Conservation (phyloP, 2,329 filamentous ascomycete genomes). For the Pochonia chlamydosporia region DNA sequence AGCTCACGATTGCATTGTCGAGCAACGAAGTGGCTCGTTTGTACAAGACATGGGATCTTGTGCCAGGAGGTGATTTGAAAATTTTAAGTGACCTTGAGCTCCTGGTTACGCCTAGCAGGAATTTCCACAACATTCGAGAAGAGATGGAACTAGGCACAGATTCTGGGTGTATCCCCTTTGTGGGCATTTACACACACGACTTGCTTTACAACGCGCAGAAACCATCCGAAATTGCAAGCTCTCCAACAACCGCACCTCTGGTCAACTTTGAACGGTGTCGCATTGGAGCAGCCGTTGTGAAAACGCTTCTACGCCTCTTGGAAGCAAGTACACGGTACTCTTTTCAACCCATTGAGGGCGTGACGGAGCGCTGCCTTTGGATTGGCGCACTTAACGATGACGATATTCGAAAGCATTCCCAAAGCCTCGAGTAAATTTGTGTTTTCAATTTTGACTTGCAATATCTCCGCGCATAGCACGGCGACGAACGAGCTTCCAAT, state of each 20-base stretch:
- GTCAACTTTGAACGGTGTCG: slow-evolving; percentile 82
- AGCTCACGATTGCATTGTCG: slow-evolving; percentile 71
- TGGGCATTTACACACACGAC: slow-evolving; percentile 79
- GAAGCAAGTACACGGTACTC: slow-evolving; percentile 71
- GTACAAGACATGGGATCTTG: slow-evolving; percentile 63
- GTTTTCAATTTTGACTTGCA: background rate
- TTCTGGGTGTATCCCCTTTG: slow-evolving; percentile 75
- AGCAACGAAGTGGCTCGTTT: slow-evolving; percentile 67
- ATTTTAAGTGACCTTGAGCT: slow-evolving; percentile 64
- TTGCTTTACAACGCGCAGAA: slow-evolving; percentile 76
- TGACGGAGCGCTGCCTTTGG: slow-evolving; percentile 80
- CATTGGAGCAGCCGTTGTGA: slow-evolving; percentile 69
- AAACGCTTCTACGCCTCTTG: slow-evolving; percentile 71
- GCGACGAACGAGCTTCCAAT: background rate
- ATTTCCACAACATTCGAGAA: slow-evolving; percentile 69
- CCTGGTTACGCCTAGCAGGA: slow-evolving; percentile 69
- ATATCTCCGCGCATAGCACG: background rate
- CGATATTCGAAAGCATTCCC: slow-evolving; percentile 59
- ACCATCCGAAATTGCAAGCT: slow-evolving; percentile 66
- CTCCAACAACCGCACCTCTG: slow-evolving; percentile 59
- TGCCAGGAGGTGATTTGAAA: slow-evolving; percentile 59
- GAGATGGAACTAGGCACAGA: slow-evolving; percentile 71
- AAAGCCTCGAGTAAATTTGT: slow-evolving; percentile 37
- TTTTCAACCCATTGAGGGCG: slow-evolving; percentile 69
- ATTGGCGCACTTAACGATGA: slow-evolving; percentile 70